Conservation (phyloP, 2,329 filamentous ascomycete genomes). For the Alternaria brassicae region DNA sequence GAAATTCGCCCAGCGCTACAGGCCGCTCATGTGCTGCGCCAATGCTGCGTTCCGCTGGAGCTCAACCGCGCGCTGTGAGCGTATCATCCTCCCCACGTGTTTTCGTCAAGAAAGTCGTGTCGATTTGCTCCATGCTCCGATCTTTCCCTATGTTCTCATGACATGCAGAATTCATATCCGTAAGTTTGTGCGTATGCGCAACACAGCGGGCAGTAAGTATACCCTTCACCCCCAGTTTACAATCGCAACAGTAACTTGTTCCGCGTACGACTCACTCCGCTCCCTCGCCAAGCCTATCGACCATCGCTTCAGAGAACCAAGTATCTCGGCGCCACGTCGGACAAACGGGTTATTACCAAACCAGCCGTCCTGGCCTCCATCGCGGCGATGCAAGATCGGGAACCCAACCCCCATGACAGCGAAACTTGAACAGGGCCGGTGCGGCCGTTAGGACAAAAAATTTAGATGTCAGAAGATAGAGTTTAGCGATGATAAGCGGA, state of each 20-base stretch:
- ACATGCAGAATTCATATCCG: neutral
- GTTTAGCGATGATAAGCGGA: constrained; percentile 4
- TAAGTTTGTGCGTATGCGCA: neutral
- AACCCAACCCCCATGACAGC: constrained; percentile 3
- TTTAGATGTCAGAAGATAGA: constrained; percentile 8
- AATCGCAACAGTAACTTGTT: neutral
- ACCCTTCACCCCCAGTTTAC: neutral
- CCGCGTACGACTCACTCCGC: neutral
- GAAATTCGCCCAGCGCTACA: neutral
- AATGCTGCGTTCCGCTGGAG: neutral
- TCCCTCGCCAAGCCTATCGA: neutral
- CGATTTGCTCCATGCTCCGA: neutral
- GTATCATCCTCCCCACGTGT: constrained; percentile 11
- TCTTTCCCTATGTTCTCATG: neutral
- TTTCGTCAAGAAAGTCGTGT: neutral
- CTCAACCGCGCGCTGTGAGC: neutral
- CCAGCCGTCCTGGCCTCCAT: neutral
- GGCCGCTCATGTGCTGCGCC: neutral
- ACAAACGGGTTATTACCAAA: constrained; percentile 2
- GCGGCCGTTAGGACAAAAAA: neutral
- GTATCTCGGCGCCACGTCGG: constrained; percentile 14
- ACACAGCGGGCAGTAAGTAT: neutral
- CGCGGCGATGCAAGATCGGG: constrained; percentile 1
- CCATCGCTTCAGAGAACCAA: neutral
- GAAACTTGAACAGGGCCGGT: neutral